Evolutionary conservation across 768 basidiomycete genomes (phyloP).

Genomic region (Lactifluus piperatus): DNA sequence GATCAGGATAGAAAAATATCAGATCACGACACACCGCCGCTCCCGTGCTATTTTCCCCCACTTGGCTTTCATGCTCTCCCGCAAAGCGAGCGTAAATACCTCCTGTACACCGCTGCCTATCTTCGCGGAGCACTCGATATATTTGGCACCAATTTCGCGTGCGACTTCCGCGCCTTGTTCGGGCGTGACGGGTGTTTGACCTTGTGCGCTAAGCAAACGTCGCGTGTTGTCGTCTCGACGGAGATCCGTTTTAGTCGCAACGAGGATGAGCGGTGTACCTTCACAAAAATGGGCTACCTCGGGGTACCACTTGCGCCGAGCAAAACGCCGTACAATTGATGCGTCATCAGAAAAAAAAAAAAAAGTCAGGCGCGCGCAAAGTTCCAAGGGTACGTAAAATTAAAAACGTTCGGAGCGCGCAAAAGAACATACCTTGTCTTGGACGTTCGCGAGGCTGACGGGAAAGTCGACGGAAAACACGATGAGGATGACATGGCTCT

Average conservation of each 20-base stretch:
- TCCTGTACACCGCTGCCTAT: slow-evolving; percentile 85
- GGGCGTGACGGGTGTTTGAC: slow-evolving; percentile 67
- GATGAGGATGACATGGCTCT: slow-evolving; percentile 86
- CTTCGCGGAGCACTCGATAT: slow-evolving; percentile 92
- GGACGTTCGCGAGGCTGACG: slow-evolving; percentile 81
- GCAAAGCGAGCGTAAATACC: slow-evolving; percentile 82
- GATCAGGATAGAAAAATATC: slow-evolving; percentile 16
- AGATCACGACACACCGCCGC: slow-evolving; percentile 62
- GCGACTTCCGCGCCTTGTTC: slow-evolving; percentile 83
- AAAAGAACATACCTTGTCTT: slow-evolving; percentile 58
- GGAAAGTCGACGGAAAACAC: slow-evolving; percentile 94
- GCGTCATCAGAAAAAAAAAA: too few relatives aligned
- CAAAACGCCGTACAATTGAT: slow-evolving; percentile 3
- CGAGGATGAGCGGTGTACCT: slow-evolving; percentile 80
- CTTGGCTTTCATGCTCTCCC: slow-evolving; percentile 77
- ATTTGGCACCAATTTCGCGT: slow-evolving; percentile 87
- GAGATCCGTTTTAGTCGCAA: slow-evolving; percentile 91
- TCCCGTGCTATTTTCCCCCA: slow-evolving; percentile 67
- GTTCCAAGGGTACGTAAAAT: not conserved
- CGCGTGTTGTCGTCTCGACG: slow-evolving; percentile 79
- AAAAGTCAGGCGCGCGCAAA: not conserved
- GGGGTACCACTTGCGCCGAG: slow-evolving; percentile 66
- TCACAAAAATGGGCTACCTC: slow-evolving; percentile 92
- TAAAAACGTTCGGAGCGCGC: slow-evolving; percentile 19
- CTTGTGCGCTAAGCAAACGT: slow-evolving; percentile 85